phyloP scores from a whole-genome alignment of 2,329 filamentous ascomycete genomes.

The Aspergillus jensenii region DNA sequence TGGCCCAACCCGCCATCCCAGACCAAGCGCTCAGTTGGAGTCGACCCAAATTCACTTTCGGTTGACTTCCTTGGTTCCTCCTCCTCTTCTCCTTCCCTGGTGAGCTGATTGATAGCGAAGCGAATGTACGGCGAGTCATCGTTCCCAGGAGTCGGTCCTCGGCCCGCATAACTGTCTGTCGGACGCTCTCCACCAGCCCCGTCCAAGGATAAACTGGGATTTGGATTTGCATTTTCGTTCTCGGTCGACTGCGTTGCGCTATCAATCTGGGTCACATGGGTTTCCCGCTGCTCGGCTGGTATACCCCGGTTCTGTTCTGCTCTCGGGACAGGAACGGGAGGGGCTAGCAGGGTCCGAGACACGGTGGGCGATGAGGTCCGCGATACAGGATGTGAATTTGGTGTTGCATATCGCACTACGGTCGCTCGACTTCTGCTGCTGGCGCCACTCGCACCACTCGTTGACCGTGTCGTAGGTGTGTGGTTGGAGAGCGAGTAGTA shows the following conservation, averaged over 20 bases:
- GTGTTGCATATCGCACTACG: slow-evolving; percentile 45
- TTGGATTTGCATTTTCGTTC: slow-evolving; percentile 20
- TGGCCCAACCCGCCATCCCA: slow-evolving; percentile 49
- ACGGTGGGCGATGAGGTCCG: slow-evolving; percentile 30
- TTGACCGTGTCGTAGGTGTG: slow-evolving; percentile 35
- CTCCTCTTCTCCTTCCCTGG: slow-evolving; percentile 67
- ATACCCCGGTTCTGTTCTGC: slow-evolving; percentile 10
- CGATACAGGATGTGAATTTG: slow-evolving; percentile 38
- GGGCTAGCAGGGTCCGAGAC: slow-evolving; percentile 26
- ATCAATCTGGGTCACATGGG: slow-evolving; percentile 20
- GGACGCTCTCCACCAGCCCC: slow-evolving; percentile 26
- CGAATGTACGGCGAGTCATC: slow-evolving; percentile 87
- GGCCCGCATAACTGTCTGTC: slow-evolving; percentile 31
- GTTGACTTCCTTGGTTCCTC: slow-evolving; percentile 54
- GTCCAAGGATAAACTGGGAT: slow-evolving; percentile 25
- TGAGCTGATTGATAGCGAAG: slow-evolving; percentile 86
- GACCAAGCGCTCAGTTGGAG: slow-evolving; percentile 53
- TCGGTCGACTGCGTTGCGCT: slow-evolving; percentile 31
- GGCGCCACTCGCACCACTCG: slow-evolving; percentile 24
- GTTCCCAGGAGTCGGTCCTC: slow-evolving; percentile 67
- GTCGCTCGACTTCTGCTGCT: slow-evolving; percentile 29
- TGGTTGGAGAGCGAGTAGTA: slow-evolving; percentile 50
- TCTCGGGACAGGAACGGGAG: slow-evolving; percentile 16
- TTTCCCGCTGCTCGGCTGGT: slow-evolving; percentile 9
- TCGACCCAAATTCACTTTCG: slow-evolving; percentile 44